A percentile compares a stretch with the other conserved stretches of the same genome.
These are phyloP conservation scores for Calycina herbarum DNA, from an alignment of 2,329 filamentous ascomycete genomes.

Conservation along the genomic window DNA sequence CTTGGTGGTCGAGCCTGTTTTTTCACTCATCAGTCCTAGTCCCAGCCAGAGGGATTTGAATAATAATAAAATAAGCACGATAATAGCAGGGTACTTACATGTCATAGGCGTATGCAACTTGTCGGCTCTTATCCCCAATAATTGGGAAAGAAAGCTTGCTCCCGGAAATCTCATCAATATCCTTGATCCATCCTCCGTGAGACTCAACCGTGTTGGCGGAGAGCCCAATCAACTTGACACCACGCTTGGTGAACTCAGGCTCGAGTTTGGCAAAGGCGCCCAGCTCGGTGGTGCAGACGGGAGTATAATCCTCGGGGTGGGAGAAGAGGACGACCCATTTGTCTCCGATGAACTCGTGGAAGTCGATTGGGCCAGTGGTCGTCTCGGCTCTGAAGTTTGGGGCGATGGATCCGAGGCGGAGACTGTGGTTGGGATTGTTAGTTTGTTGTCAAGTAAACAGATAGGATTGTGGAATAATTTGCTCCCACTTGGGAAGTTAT, in stretches of 20 bases:
- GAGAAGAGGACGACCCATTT: conserved; percentile 83
- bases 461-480: not conserved
- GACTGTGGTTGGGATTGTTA: conserved; percentile 40
- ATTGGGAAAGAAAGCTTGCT: conserved; percentile 74
- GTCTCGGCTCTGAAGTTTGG: conserved; percentile 85
- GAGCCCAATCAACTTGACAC: conserved; percentile 88
- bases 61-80: no score
- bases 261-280: conserved; percentile 89
- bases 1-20: conserved; percentile 74
- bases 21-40: not conserved
- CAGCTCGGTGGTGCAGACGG: conserved; percentile 94
- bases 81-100: conserved; percentile 53
- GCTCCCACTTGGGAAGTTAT: not conserved
- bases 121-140: conserved; percentile 77
- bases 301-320: conserved; percentile 88
- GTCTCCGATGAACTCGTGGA: conserved; percentile 78
- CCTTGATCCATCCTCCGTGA: conserved; percentile 87
- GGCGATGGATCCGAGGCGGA: conserved; percentile 66
- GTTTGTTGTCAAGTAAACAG: not conserved
- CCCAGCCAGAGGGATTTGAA: not conserved
- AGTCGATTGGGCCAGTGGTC: conserved; percentile 75
- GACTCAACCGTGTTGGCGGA: conserved; percentile 82
- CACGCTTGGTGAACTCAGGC: conserved; percentile 82
- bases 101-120: conserved; percentile 75
- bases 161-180: conserved; percentile 78